These are phyloP conservation scores for Colletotrichum lindemuthianum DNA, from an alignment of 2,329 filamentous ascomycete genomes.

Conservation along the genomic window DNA sequence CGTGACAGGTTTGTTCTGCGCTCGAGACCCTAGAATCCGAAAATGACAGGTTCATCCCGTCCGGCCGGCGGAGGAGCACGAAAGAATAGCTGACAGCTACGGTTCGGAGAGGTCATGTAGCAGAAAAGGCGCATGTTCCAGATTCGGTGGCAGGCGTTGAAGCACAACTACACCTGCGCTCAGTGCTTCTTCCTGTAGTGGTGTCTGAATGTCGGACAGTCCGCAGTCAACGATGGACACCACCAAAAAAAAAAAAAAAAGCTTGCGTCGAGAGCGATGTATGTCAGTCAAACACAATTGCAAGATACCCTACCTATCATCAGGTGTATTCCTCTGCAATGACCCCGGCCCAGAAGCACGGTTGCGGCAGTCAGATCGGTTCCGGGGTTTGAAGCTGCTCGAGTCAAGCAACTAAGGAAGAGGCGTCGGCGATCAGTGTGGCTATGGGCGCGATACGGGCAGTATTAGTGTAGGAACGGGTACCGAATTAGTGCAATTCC, in stretches of 20 bases:
- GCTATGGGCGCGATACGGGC: conserved; percentile 12
- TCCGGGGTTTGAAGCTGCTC: background rate
- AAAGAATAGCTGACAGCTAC: conserved; percentile 1
- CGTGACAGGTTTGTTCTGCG: no score
- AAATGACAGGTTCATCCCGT: conserved; percentile 22
- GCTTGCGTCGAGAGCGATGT: background rate
- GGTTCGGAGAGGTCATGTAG: background rate
- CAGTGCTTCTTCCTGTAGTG: conserved; percentile 15
- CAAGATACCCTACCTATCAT: background rate
- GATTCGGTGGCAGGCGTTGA: conserved; percentile 14
- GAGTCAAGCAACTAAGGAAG: conserved; percentile 1
- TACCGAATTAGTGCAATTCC: conserved; percentile 2
- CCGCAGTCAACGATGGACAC: background rate
- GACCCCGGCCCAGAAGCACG: background rate
- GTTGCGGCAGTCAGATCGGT: conserved; percentile 8
- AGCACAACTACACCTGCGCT: conserved; percentile 19
- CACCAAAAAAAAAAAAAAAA: background rate
- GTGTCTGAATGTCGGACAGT: conserved; percentile 22
- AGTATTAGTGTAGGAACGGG: background rate
- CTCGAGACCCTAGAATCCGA: no score
- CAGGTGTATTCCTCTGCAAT: background rate
- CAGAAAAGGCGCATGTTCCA: conserved; percentile 9
- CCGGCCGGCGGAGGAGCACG: background rate
- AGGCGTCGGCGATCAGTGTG: conserved; percentile 12
- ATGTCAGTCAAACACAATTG: background rate